phyloP scores from a whole-genome alignment of 2,329 filamentous ascomycete species.

The Phaeoacremonium minimum region DNA sequence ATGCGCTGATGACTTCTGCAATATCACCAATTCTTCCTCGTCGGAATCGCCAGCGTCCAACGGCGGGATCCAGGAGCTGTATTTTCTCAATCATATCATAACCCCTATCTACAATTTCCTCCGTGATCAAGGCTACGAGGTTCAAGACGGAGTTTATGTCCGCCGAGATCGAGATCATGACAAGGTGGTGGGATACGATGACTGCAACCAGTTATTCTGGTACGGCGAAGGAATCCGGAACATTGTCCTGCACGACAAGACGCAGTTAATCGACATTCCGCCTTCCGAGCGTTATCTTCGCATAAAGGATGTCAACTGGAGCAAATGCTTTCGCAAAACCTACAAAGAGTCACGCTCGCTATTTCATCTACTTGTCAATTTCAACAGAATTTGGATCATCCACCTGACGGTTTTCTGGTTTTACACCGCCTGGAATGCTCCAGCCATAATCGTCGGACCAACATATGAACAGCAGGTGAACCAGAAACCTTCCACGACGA shows the following conservation, averaged over 20 bases:
- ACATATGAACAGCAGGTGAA: constrained; percentile 81
- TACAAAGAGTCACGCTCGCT: constrained; percentile 96
- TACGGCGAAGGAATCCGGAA: constrained; percentile 97
- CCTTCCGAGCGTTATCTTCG: constrained; percentile 86
- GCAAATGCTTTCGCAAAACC: constrained; percentile 99
- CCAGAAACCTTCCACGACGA: constrained; percentile 64
- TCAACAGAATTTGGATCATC: constrained; percentile 99
- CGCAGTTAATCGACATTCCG: constrained; percentile 83
- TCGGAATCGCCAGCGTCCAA: constrained; percentile 94
- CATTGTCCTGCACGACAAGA: constrained; percentile 88
- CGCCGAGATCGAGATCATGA: constrained; percentile 92
- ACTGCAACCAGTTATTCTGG: constrained; percentile 99
- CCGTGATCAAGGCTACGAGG: constrained; percentile 95
- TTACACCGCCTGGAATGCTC: constrained; percentile 86
- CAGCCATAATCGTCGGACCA: constrained; percentile 72
- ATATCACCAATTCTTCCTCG: no score
- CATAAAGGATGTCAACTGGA: constrained; percentile 94
- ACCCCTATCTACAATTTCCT: constrained; percentile 93
- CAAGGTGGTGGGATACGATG: constrained; percentile 91
- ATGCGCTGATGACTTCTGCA: constrained; percentile 92
- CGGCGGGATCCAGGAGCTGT: constrained; percentile 85
- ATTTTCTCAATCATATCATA: constrained; percentile 89
- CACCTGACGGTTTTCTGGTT: constrained; percentile 96
- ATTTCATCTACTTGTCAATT: constrained; percentile 96
- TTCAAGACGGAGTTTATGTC: constrained; percentile 90